A percentile compares a stretch with the other conserved stretches of the same genome.
Evolutionary conservation across 2,329 filamentous ascomycete genomes (phyloP).

Genomic region (Chalaropsis thielavioides): DNA sequence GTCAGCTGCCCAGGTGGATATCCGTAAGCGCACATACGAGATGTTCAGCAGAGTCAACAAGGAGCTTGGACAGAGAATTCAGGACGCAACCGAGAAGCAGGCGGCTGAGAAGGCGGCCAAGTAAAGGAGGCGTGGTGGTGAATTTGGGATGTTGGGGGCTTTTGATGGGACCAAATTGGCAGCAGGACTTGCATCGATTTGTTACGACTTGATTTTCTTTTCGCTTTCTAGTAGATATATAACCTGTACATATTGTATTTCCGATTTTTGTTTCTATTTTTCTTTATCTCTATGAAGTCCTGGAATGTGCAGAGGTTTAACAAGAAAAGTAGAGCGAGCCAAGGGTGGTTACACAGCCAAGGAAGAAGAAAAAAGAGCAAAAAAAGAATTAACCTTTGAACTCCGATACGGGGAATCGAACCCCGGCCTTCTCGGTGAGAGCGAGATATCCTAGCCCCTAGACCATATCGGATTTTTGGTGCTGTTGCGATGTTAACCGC

Average conservation of each 20-base stretch:
- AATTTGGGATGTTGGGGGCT: neutral
- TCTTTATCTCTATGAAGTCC: too few species aligned
- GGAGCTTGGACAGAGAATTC: slow-evolving; percentile 30
- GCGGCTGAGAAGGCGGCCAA: neutral
- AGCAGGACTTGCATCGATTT: neutral
- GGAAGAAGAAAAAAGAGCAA: too few species aligned
- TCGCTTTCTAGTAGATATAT: neutral
- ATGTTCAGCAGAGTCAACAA: slow-evolving; percentile 46
- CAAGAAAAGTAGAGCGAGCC: too few species aligned
- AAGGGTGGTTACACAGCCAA: too few species aligned
- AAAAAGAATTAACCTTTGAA: neutral
- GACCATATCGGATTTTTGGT: too few species aligned
- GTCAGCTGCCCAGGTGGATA: slow-evolving; percentile 36
- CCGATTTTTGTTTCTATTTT: too few species aligned
- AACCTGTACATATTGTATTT: too few species aligned
- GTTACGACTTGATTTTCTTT: neutral
- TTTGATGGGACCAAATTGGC: neutral
- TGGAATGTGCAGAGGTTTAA: too few species aligned
- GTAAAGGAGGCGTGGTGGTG: neutral
- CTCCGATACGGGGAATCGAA: slow-evolving; percentile 21
- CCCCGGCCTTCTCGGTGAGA: slow-evolving; percentile 20
- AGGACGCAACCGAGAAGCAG: slow-evolving; percentile 20
- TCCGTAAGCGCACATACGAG: slow-evolving; percentile 43
- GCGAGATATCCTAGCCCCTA: slow-evolving; percentile 19
- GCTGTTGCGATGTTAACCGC: too few species aligned